phyloP scores from a whole-genome alignment of 768 basidiomycete species.

The Termitomyces sp. region DNA sequence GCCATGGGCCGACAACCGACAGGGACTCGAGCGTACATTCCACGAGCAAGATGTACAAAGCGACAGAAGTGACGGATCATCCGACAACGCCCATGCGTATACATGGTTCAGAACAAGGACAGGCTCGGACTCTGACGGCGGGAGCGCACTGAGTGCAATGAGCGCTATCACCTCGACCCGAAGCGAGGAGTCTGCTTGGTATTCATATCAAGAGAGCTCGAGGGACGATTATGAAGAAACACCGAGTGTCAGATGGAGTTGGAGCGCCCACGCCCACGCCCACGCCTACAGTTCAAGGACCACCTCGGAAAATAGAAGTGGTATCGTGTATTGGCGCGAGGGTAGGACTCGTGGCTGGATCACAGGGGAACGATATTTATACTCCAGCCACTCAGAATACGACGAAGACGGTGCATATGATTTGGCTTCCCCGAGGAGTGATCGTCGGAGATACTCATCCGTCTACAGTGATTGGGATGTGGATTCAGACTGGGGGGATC shows the following conservation, averaged over 20 bases:
- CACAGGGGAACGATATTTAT: not conserved
- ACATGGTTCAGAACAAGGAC: not conserved
- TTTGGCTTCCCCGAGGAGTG: too few relatives aligned
- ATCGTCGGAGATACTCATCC: not conserved
- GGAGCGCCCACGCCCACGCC: too few relatives aligned
- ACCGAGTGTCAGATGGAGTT: not conserved
- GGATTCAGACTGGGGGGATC: not conserved
- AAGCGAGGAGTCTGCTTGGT: not conserved
- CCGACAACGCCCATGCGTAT: not conserved
- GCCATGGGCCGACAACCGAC: conserved; percentile 24
- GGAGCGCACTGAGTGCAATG: not conserved
- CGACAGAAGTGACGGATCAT: not conserved
- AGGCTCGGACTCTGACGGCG: not conserved
- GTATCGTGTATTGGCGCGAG: not conserved
- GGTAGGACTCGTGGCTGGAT: not conserved
- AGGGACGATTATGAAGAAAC: not conserved
- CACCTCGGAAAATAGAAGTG: not conserved
- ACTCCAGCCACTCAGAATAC: not conserved
- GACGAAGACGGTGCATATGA: not conserved
- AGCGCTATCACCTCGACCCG: not conserved
- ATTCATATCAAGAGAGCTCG: not conserved
- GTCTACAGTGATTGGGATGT: not conserved
- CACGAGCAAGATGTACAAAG: conserved; percentile 5
- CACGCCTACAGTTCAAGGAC: not conserved
- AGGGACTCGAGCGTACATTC: conserved; percentile 22